Evolutionary conservation across 768 basidiomycete genomes (phyloP).

Genomic region (Pleurotus sapidus): DNA sequence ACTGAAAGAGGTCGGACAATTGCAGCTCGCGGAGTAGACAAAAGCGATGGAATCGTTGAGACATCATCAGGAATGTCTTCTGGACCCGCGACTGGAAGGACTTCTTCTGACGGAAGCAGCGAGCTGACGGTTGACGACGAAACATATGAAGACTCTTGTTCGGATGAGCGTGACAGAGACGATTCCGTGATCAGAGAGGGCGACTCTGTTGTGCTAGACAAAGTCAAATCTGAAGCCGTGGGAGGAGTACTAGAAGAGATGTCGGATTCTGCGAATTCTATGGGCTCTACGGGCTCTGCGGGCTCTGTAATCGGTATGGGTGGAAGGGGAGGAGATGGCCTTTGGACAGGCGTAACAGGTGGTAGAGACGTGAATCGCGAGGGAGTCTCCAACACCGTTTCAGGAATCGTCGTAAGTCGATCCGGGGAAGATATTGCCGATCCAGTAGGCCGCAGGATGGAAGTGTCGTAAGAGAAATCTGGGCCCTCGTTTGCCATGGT

Average conservation of each 20-base stretch:
- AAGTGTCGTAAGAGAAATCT: conserved; percentile 73
- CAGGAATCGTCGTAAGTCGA: conserved; percentile 42
- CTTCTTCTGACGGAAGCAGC: conserved; percentile 8
- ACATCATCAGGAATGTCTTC: conserved; percentile 24
- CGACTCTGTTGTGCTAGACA: neutral
- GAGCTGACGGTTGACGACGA: neutral
- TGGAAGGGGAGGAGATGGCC: conserved; percentile 1
- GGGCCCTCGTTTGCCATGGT: conserved; percentile 53
- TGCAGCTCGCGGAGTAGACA: conserved; percentile 38
- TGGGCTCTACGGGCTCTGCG: too few relatives aligned
- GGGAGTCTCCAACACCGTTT: conserved; percentile 32
- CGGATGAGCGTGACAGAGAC: neutral
- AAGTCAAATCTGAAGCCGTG: conserved; percentile 1
- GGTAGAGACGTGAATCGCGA: conserved; percentile 29
- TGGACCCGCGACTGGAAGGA: conserved; percentile 11
- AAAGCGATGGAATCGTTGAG: conserved; percentile 56
- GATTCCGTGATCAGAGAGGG: conserved; percentile 3
- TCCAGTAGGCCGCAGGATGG: conserved; percentile 64
- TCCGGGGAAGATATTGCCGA: conserved; percentile 39
- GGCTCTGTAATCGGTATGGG: neutral
- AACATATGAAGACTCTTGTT: neutral
- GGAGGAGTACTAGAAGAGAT: neutral
- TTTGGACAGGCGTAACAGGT: conserved; percentile 27
- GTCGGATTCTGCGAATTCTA: neutral
- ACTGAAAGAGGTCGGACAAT: conserved; percentile 28